Evolutionary conservation across 176 grass and related monocot genomes (phyloP).

Genomic region (Stipa capillata): DNA sequence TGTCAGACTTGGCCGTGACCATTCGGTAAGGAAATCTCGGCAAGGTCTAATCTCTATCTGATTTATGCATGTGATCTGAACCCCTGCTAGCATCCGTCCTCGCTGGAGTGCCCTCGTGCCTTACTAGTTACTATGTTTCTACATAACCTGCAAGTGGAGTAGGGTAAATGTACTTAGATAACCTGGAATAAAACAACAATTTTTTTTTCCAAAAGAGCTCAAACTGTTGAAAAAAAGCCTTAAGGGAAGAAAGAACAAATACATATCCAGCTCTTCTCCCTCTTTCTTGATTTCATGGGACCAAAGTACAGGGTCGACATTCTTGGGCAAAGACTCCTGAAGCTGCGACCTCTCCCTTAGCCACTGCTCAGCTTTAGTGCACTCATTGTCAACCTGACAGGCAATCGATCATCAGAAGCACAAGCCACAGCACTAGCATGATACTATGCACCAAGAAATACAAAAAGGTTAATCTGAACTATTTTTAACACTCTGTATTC

Average conservation of each 20-base stretch:
- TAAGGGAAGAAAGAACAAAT: conserved; percentile 28
- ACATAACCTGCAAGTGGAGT: conserved; percentile 57
- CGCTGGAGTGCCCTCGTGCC: conserved; percentile 28
- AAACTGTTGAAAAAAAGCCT: background rate
- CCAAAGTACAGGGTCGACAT: conserved; percentile 80
- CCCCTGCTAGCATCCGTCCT: conserved; percentile 41
- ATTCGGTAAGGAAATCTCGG: conserved; percentile 6
- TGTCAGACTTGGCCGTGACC: background rate
- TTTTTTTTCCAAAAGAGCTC: background rate
- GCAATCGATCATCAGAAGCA: background rate
- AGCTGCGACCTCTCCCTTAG: conserved; percentile 53
- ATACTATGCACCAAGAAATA: background rate
- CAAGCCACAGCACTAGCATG: conserved; percentile 4
- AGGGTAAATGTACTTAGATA: too few species aligned
- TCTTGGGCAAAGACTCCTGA: conserved; percentile 74
- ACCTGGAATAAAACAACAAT: background rate
- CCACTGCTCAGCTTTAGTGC: conserved; percentile 79
- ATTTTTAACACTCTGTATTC: background rate
- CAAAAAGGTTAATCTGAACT: background rate
- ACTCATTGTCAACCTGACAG: conserved; percentile 65
- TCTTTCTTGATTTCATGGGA: conserved; percentile 66
- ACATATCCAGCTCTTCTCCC: conserved; percentile 67
- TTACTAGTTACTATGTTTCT: conserved; percentile 50
- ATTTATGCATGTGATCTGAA: conserved; percentile 35
- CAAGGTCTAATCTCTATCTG: conserved; percentile 44